Base-by-base conservation (phyloP, 2,329 filamentous ascomycete species). In the Calonectria pseudoreteaudii region DNA sequence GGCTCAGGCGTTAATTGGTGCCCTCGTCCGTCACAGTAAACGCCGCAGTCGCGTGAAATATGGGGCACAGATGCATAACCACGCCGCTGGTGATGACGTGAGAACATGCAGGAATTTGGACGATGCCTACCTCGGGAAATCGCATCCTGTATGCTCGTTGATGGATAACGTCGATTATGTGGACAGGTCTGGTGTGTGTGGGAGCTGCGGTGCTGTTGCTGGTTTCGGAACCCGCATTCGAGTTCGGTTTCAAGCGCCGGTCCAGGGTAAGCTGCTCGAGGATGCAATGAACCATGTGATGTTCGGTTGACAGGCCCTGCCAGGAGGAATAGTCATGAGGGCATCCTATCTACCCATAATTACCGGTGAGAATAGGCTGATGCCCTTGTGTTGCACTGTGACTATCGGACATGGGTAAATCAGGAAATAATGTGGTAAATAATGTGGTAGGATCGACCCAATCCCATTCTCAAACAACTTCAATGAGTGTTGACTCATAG, bases 181-280 rank as follows among this genome's bases (percentile, higher is more conserved):
- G 30, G 58, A 20, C 50, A 49, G 62, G 38, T 30, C 38, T 26
- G 11, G 38, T 66, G n/a, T 38, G 58, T 36, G 58, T 36, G 56
- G 30, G 44, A 71, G 64, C 53, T 56, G 11, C 41, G 36, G 60
- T 68, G 64, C 30, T 44, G 64, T 44, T 68, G 47, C 65, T 71
- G 18, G 23, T 67, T 71, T 71, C 41, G 65, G 69, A 36, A 52
- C 34, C 65, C 50, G 49, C 44, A 66, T 68, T 70, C 68, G 68
- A 70, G 49, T 30, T 65, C 68, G 68, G 41, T 53, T 50, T 34
- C 44, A n/a, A 23, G 23, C 38, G 8, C 26, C 26, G 18, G 41
- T 73, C 66, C 71, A 73, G 66, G 71, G 71, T 69, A 73, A 38
- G 66, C 36, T 34, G 16, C 34, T 38, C 20, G 23, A 50, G 50